A percentile compares a stretch with the other conserved stretches of the same genome.
Conservation (phyloP, 2,329 filamentous ascomycete genomes). For the Fusarium marasasianum region DNA sequence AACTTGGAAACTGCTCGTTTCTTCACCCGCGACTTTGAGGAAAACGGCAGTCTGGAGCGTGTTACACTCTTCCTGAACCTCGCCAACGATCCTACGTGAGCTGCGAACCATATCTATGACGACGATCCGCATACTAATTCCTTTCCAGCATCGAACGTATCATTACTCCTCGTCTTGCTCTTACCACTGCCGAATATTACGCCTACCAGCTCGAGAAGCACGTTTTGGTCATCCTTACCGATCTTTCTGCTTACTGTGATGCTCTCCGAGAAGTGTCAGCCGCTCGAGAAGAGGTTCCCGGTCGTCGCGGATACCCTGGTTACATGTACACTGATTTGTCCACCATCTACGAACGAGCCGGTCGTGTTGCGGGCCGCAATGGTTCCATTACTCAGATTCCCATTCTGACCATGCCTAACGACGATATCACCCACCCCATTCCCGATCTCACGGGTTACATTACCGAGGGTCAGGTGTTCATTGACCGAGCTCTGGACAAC, state of each 20-base stretch:
- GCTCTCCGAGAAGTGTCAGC: slow-evolving; percentile 98
- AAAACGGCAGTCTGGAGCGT: slow-evolving; percentile 98
- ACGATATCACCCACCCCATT: slow-evolving; percentile 99
- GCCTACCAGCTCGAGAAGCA: slow-evolving; percentile 99
- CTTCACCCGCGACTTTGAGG: slow-evolving; percentile 98
- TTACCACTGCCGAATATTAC: slow-evolving; percentile 99
- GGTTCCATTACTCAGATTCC: slow-evolving; percentile 99
- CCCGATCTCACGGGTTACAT: slow-evolving; percentile 99
- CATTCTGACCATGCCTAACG: slow-evolving; percentile 99
- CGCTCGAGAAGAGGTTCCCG: slow-evolving; percentile 97
- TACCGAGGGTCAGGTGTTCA: slow-evolving; percentile 97
- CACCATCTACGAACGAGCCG: slow-evolving; percentile 98
- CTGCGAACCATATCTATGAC: slow-evolving; percentile 28
- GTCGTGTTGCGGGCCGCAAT: slow-evolving; percentile 95
- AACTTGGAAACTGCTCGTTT: slow-evolving; percentile 99
- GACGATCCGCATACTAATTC: slow-evolving; percentile 7
- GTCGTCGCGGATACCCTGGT: slow-evolving; percentile 98
- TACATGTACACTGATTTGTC: slow-evolving; percentile 99
- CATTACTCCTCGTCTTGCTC: slow-evolving; percentile 96
- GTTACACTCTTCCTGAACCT: slow-evolving; percentile 98
- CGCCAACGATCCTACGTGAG: slow-evolving; percentile 97
- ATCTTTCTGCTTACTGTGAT: slow-evolving; percentile 98
- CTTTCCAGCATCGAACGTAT: slow-evolving; percentile 90
- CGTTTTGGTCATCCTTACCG: slow-evolving; percentile 97
- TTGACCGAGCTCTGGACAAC: slow-evolving; percentile 93